Evolutionary conservation across 495 filamentous ascomycete genomes (phyloP), one percentile per base, ranked within the genome.

Genomic region (Alectoria sarmentosa): DNA sequence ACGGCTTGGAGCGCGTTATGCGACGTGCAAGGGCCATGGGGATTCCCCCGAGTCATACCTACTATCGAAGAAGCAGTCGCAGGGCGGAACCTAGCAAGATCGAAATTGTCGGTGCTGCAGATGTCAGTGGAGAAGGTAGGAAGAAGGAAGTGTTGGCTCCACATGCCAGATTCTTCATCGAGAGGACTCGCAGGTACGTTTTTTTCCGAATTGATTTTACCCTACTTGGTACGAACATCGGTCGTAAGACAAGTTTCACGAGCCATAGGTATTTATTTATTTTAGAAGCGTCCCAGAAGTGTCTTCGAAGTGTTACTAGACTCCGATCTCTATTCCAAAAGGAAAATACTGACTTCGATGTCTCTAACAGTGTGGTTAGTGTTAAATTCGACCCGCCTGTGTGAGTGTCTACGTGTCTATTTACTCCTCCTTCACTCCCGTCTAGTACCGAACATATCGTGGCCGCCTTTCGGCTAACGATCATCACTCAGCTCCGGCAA

Each of bases 381-480:
- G 85, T 98, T 66, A 86, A 83, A 67, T 98, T 98, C 73, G 88
- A 96, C 69, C 92, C 93, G 52, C 87, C 91, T 38, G 84, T 94
- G 76, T 95, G 86, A 73, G 83, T 77, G n/a, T 19, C 34, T 55
- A 49, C 32, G 15, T 3, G 30, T 66, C 38, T 44, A 3, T 48
- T 32, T 15, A 59, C 13, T 8, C 14, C 32, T 26, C 17, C 37
- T 56, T 58, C 21, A 39, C 21, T 46, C 46, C 14, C 11, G 34
- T 48, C 28, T 32, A 46, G n/a, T 26, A 36, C n/a, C 6, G 28
- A 55, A 32, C 5, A 21, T 34, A 34, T 1, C 34, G 26, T 7
- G 30, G 52, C 30, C 14, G 30, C 26, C 52, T 36, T 21, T 55
- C 41, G 14, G 8, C 65, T 60, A 32, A 60, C 17, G 38, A 11